Base-by-base conservation (phyloP, 1,284 basidiomycete genomes). In the Ganoderma sinense region DNA sequence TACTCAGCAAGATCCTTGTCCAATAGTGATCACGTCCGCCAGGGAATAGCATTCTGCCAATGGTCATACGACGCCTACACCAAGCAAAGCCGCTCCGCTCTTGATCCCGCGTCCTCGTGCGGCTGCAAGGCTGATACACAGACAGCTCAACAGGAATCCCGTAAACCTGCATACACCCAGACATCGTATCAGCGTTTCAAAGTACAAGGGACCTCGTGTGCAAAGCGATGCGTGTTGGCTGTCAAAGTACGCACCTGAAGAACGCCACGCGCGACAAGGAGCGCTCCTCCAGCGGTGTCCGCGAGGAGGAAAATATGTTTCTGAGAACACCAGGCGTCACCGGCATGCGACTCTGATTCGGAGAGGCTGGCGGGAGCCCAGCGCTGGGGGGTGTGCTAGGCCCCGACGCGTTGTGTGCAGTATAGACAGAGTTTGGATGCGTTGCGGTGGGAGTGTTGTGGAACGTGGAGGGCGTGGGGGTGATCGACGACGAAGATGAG, bases 221-320 rank as follows among this genome's bases (percentile, higher is more conserved):
- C 53, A 56, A 1, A 29, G 26, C 1, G 18, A 56, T 6, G 29
- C 16, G 31, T 56, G 31, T 16, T 56, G 18, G 6, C 13, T 31
- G 63, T 55, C 59, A 53, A 56, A 26, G 36, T 3, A 68, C 77
- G 69, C 78, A 92, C 93, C 94, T 87, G 80, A 95, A 95, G 84
- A 95, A 95, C 58, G 94, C 93, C 60, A 93, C 85, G 18, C 93
- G 87, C 48, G 93, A 95, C 63, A 95, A 88, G 0, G 91, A 90
- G 43, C 94, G 88, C 79, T 95, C 93, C 78, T 95, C 93, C 65
- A 90, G 82, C 2, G 91, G 88, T 0, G 91, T 90, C 14, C 93
- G 86, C 33, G 93, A 94, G 13, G 93, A 94, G 33, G 94, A 89
- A 78, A 95, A 95, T 73, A 95, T 95, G 64, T 91, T 90, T 48